Evolutionary conservation across 225 moss, liverwort and hornwort genomes (phyloP).

Genomic region (Physcomitrellopsis africana): DNA sequence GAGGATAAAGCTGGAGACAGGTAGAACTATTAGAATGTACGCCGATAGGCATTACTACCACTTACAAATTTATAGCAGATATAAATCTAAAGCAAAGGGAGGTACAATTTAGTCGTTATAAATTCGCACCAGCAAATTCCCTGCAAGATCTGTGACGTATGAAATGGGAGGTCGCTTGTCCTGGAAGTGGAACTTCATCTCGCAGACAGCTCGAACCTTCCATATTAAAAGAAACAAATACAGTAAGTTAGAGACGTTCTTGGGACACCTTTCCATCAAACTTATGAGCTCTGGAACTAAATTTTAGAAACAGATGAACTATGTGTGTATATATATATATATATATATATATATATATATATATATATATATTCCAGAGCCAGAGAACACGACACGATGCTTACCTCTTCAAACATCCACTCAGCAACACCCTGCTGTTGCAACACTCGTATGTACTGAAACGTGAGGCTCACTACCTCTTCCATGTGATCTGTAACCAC

Average conservation of each 20-base stretch:
- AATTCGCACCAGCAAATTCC: slow-evolving; percentile 67
- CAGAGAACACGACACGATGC: background rate
- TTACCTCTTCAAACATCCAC: slow-evolving; percentile 83
- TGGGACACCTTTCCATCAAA: slow-evolving; percentile 5
- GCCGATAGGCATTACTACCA: background rate
- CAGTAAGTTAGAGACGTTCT: background rate
- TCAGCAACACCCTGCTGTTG: slow-evolving; percentile 60
- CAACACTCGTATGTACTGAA: slow-evolving; percentile 71
- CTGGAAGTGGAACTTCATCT: slow-evolving; percentile 83
- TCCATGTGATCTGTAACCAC: slow-evolving; percentile 66
- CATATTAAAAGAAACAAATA: background rate
- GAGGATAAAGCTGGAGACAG: slow-evolving; percentile 58
- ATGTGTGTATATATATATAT: background rate
- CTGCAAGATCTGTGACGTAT: slow-evolving; percentile 67
- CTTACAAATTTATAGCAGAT: background rate
- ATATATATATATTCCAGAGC: background rate
- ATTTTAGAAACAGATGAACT: too few species aligned
- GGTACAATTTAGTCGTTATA: background rate
- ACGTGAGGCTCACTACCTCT: slow-evolving; percentile 65
- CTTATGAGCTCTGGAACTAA: background rate
- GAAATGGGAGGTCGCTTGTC: slow-evolving; percentile 72
- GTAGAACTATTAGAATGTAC: slow-evolving; percentile 1
- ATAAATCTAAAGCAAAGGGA: background rate
- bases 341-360: background rate
- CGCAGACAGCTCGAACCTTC: slow-evolving; percentile 74